Evolutionary conservation across 305 asterid species (phyloP).

Genomic region (Rubia tinctorum): DNA sequence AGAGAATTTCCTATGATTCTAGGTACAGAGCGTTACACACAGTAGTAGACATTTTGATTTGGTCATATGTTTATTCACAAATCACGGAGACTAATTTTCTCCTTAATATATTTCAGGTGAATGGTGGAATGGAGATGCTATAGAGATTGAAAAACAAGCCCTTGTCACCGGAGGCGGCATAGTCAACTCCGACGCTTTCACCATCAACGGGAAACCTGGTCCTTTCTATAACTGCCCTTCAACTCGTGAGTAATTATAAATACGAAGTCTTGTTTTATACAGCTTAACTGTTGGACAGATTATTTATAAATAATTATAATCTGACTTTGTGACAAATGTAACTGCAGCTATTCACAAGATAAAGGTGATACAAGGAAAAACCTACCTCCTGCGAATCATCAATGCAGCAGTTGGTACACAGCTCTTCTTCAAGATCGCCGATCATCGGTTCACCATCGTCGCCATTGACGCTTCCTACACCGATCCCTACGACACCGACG

Average conservation of each 20-base stretch:
- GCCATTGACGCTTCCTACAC: conserved; percentile 62
- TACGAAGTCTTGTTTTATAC: too few species aligned
- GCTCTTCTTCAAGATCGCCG: conserved; percentile 52
- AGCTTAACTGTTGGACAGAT: too few species aligned
- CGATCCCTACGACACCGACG: conserved; percentile 49
- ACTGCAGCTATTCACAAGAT: conserved; percentile 32
- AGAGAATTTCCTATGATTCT: conserved; percentile 50
- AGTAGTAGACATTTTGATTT: too few species aligned
- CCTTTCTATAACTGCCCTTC: conserved; percentile 57
- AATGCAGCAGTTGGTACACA: conserved; percentile 67
- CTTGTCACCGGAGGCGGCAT: conserved; percentile 38
- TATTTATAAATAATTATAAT: background rate
- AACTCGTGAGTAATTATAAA: conserved; percentile 22
- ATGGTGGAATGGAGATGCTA: conserved; percentile 56
- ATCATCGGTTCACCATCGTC: conserved; percentile 48
- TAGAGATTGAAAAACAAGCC: conserved; percentile 41
- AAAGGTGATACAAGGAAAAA: conserved; percentile 40
- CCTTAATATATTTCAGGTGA: conserved; percentile 31
- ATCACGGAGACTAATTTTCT: too few species aligned
- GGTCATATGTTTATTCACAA: too few species aligned
- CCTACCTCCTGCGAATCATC: conserved; percentile 60
- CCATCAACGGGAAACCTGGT: conserved; percentile 54
- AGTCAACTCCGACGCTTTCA: conserved; percentile 45
- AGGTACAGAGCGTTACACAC: conserved; percentile 26
- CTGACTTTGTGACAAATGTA: background rate